Evolutionary conservation across 805 yeast genomes (phyloP).

Genomic region (Metschnikowia gelsemii): DNA sequence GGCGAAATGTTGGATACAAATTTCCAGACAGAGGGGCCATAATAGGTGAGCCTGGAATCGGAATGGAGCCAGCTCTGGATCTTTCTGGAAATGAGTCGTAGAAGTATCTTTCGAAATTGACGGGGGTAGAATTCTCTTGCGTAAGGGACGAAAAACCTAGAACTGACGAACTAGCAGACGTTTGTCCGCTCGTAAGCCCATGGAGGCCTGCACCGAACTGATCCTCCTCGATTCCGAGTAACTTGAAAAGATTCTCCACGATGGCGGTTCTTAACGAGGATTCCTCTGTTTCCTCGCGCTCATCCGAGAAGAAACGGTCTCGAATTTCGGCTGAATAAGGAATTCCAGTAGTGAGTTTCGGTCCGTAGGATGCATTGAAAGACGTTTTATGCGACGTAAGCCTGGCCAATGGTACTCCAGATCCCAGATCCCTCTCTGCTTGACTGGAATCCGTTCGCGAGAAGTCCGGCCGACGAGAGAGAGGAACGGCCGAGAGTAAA

Average conservation of each 20-base stretch:
- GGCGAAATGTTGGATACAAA: constrained; percentile 33
- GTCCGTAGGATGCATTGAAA: constrained; percentile 3
- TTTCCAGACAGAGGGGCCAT: constrained; percentile 19
- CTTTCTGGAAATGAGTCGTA: constrained; percentile 24
- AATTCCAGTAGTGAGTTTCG: neutral
- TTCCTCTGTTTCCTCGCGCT: constrained; percentile 69
- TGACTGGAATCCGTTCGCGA: constrained; percentile 18
- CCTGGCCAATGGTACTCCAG: neutral
- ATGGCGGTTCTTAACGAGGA: constrained; percentile 60
- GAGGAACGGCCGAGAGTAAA: constrained; percentile 75
- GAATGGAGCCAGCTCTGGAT: constrained; percentile 12
- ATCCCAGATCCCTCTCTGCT: constrained; percentile 3
- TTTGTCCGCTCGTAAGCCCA: constrained; percentile 11
- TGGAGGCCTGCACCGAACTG: constrained; percentile 4
- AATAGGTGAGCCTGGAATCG: constrained; percentile 3
- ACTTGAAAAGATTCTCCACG: constrained; percentile 65
- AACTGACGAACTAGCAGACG: constrained; percentile 32
- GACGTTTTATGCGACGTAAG: constrained; percentile 7
- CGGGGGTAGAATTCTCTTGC: constrained; percentile 15
- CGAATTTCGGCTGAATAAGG: constrained; percentile 7
- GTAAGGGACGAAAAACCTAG: constrained; percentile 29
- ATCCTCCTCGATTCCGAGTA: constrained; percentile 59
- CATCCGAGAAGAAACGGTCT: constrained; percentile 47
- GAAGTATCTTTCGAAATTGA: constrained; percentile 14
- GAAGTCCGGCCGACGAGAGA: constrained; percentile 45